Conservation (phyloP, 805 yeast species). For the Teunomyces stri region DNA sequence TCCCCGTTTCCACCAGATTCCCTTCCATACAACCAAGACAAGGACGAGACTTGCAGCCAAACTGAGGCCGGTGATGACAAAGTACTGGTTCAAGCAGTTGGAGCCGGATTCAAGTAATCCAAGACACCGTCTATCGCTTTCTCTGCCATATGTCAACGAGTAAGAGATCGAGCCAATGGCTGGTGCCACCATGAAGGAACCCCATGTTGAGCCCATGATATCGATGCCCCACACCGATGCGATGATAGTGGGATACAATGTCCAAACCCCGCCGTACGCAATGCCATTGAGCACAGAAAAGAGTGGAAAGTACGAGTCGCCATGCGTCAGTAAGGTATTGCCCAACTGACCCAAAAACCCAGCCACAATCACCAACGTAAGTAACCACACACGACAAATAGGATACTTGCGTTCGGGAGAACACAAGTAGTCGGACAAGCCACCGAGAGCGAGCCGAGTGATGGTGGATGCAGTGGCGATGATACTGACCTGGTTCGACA, state of each 20-base stretch:
- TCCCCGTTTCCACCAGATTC: conserved; percentile 31
- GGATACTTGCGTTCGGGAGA: conserved; percentile 25
- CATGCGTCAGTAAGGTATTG: conserved; percentile 4
- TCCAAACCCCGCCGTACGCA: conserved; percentile 80
- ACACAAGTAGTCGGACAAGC: conserved; percentile 59
- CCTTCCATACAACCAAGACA: conserved; percentile 27
- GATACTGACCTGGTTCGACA: conserved; percentile 53
- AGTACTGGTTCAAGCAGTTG: conserved; percentile 27
- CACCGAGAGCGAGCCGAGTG: conserved; percentile 66
- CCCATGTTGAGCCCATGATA: conserved; percentile 90
- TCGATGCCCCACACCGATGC: conserved; percentile 86
- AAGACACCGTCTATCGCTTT: conserved; percentile 48
- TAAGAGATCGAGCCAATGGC: conserved; percentile 73
- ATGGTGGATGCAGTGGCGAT: conserved; percentile 69
- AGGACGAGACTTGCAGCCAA: conserved; percentile 24
- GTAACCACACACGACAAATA: conserved; percentile 33
- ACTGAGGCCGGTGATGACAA: conserved; percentile 23
- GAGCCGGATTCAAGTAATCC: conserved; percentile 4
- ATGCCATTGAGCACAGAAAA: conserved; percentile 59
- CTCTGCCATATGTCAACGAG: conserved; percentile 66
- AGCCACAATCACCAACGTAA: conserved; percentile 21
- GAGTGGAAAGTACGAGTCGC: conserved; percentile 7
- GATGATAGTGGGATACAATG: conserved; percentile 80
- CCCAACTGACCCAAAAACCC: conserved; percentile 34
- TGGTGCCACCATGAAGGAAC: conserved; percentile 83